These are phyloP conservation scores for Myxozyma geophila DNA, from an alignment of 805 yeast genomes.

Conservation along the genomic window DNA sequence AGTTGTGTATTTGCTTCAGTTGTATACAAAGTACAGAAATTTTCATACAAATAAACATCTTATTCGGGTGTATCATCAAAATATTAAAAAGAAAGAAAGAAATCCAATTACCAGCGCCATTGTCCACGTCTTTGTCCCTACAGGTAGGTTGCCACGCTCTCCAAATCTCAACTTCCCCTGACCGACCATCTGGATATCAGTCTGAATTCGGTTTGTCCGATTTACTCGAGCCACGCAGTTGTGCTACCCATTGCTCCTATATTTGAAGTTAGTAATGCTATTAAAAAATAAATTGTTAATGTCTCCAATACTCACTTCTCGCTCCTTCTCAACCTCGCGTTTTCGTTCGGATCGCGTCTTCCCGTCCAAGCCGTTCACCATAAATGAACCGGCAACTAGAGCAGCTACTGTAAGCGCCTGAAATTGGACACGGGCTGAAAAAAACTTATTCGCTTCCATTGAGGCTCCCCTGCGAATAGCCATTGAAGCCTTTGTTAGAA, in stretches of 20 bases:
- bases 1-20: too few species aligned
- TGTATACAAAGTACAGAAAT: too few species aligned
- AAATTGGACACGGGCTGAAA: conserved; percentile 80
- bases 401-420: conserved; percentile 79
- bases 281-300: background rate
- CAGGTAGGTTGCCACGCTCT: too few species aligned
- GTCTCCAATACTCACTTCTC: conserved; percentile 11
- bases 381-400: conserved; percentile 69
- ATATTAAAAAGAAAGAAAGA: too few species aligned
- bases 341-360: conserved; percentile 49
- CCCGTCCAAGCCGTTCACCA: conserved; percentile 51
- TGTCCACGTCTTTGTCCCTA: too few species aligned
- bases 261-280: background rate
- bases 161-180: too few species aligned
- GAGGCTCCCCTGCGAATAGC: conserved; percentile 71
- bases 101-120: too few species aligned
- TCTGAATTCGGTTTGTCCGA: background rate
- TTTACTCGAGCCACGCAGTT: background rate
- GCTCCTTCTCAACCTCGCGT: conserved; percentile 23
- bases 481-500: conserved; percentile 72
- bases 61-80: too few species aligned
- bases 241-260: background rate
- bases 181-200: too few species aligned
- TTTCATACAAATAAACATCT: too few species aligned
- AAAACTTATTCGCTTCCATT: conserved; percentile 72